Conservation (phyloP, 169 alveolate species). For the Eimeria sp. region DNA sequence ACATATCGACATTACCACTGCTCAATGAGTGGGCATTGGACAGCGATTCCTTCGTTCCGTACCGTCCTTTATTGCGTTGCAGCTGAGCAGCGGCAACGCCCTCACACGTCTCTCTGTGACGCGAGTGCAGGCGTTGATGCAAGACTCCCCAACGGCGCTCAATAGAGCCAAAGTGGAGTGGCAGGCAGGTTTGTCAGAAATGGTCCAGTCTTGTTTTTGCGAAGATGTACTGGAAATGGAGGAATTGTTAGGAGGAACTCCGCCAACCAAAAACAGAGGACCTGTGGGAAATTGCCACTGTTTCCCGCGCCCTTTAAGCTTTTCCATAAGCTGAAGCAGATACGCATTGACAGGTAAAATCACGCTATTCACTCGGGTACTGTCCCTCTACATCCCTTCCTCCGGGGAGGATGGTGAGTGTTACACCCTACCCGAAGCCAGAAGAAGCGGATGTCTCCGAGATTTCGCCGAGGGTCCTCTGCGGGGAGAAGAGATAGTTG, state of each 20-base stretch:
- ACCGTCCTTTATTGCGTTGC: neutral
- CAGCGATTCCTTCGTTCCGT: neutral
- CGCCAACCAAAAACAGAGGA: constrained; percentile 29
- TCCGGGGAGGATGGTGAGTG: neutral
- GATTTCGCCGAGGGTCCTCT: constrained; percentile 53
- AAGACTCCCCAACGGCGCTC: constrained; percentile 50
- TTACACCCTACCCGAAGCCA: constrained; percentile 26
- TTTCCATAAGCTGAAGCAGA: constrained; percentile 38
- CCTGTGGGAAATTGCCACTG: constrained; percentile 42
- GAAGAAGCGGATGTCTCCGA: constrained; percentile 34
- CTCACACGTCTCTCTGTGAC: constrained; percentile 36
- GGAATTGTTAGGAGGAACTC: neutral
- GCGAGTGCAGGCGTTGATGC: constrained; percentile 11
- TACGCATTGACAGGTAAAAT: neutral
- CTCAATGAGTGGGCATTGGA: neutral
- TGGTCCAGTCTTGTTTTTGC: neutral
- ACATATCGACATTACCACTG: neutral
- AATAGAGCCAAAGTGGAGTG: neutral
- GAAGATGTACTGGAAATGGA: neutral
- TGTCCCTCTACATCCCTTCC: neutral
- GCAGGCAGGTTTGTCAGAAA: neutral
- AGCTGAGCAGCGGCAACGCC: constrained; percentile 54
- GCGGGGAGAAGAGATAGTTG: constrained; percentile 25
- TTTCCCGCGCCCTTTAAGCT: neutral
- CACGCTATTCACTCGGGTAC: neutral